These are phyloP conservation scores for Peronospora tabacina DNA, from an alignment of 352 stramenopile genomes.

Conservation along the genomic window DNA sequence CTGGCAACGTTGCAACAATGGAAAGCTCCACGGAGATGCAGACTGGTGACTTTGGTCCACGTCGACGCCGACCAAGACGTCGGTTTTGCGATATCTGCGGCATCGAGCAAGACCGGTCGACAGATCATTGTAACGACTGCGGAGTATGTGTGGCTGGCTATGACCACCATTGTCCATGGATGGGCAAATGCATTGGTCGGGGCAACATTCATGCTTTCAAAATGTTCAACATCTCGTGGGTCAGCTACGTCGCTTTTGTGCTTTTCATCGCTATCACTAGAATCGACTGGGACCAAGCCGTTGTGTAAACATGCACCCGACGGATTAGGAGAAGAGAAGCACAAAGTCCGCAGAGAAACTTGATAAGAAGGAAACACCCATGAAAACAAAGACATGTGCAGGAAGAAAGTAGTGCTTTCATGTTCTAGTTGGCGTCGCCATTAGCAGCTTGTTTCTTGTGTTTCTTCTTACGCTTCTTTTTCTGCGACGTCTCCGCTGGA, in stretches of 20 bases:
- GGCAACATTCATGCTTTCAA: slow-evolving; percentile 88
- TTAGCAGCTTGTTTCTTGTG: slow-evolving; percentile 22
- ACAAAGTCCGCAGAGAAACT: slow-evolving; percentile 4
- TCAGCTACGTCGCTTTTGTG: slow-evolving; percentile 82
- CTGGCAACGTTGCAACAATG: slow-evolving; percentile 1
- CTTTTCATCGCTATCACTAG: slow-evolving; percentile 50
- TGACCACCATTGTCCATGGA: slow-evolving; percentile 92
- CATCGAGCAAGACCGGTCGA: slow-evolving; percentile 46
- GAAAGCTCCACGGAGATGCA: slow-evolving; percentile 6
- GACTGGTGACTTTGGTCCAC: slow-evolving; percentile 4
- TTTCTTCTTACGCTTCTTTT: slow-evolving; percentile 61
- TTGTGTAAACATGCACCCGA: slow-evolving; percentile 18
- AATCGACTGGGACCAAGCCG: slow-evolving; percentile 39
- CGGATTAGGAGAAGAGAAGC: neutral
- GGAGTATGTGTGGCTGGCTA: slow-evolving; percentile 87
- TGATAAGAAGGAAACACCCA: neutral
- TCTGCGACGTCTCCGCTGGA: slow-evolving; percentile 26
- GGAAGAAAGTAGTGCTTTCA: slow-evolving; percentile 1
- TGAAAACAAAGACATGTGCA: neutral
- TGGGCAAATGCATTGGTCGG: slow-evolving; percentile 90
- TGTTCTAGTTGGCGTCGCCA: slow-evolving; percentile 18
- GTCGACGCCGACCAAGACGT: slow-evolving; percentile 14
- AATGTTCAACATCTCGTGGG: slow-evolving; percentile 79
- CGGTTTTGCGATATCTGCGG: slow-evolving; percentile 66
- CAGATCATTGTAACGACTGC: slow-evolving; percentile 90